Percentiles rank a stretch among this genome's conserved stretches.
These are phyloP conservation scores for Schizochytrium sp. DNA, from an alignment of 108 stramenopile species.

Conservation along the genomic window DNA sequence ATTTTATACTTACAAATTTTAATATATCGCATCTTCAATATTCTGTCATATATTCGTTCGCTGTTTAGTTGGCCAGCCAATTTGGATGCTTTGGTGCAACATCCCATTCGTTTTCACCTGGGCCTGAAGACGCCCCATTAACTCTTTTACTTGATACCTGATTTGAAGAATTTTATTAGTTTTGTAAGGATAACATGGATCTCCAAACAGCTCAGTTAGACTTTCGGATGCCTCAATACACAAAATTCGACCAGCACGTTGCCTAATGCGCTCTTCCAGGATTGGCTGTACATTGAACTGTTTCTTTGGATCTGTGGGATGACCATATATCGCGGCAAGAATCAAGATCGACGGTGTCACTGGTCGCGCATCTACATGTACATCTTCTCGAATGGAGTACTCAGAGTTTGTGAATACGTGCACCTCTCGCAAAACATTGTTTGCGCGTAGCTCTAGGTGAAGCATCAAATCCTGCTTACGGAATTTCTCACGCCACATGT, in stretches of 20 bases:
- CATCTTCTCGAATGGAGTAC: not conserved
- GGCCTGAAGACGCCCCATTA: not conserved
- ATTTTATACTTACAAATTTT: too few species aligned
- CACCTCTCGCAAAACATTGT: not conserved
- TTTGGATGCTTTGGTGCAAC: slow-evolving; percentile 6
- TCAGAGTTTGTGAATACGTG: not conserved
- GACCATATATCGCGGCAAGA: slow-evolving; percentile 35
- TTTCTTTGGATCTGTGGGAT: slow-evolving; percentile 21
- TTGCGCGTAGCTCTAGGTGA: not conserved
- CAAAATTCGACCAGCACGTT: not conserved
- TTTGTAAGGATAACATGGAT: slow-evolving; percentile 31
- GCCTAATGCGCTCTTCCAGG: not conserved
- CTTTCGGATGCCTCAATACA: not conserved
- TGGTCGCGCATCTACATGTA: not conserved
- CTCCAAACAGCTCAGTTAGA: slow-evolving; percentile 33
- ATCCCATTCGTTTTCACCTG: slow-evolving; percentile 1
- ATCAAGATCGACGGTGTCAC: slow-evolving; percentile 46
- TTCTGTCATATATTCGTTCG: too few species aligned
- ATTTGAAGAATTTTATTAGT: slow-evolving; percentile 59
- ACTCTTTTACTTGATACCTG: slow-evolving; percentile 18
- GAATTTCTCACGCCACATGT: not conserved
- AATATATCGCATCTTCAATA: too few species aligned
- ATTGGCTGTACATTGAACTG: slow-evolving; percentile 36
- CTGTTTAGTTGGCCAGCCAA: slow-evolving; percentile 6
- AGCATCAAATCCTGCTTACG: slow-evolving; percentile 24